These are phyloP conservation scores for Wickerhamomyces sydowiorum DNA, from an alignment of 805 yeast genomes.

Conservation along the genomic window DNA sequence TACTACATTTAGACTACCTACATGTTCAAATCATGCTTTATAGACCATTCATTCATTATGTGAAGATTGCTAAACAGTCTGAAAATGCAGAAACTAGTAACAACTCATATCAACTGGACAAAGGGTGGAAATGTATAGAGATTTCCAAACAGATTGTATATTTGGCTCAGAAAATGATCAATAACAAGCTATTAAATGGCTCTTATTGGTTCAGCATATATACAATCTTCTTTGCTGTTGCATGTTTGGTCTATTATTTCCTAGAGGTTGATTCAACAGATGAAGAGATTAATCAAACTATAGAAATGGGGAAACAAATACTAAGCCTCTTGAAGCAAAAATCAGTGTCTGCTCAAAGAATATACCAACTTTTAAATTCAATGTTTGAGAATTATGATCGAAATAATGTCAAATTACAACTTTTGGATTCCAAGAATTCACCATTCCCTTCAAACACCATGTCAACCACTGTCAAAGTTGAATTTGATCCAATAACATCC, in stretches of 20 bases:
- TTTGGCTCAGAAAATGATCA: constrained; percentile 74
- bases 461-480: constrained; percentile 4
- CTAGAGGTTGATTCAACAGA: constrained; percentile 43
- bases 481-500: constrained; percentile 7
- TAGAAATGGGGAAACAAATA: constrained; percentile 73
- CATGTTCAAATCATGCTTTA: constrained; percentile 83
- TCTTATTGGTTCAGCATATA: constrained; percentile 94
- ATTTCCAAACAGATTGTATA: constrained; percentile 78
- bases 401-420: constrained; percentile 48
- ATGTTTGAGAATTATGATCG: constrained; percentile 74
- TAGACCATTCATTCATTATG: constrained; percentile 79
- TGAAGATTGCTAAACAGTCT: constrained; percentile 31
- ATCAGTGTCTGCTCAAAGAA: constrained; percentile 73
- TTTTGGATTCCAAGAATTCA: constrained; percentile 4
- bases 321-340: constrained; percentile 64
- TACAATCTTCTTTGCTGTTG: constrained; percentile 88
- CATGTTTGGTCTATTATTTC: constrained; percentile 73
- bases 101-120: constrained; percentile 44
- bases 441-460: neutral
- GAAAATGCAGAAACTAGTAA: constrained; percentile 38
- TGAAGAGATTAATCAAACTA: constrained; percentile 53
- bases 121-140: constrained; percentile 80
- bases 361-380: constrained; percentile 70
- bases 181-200: constrained; percentile 67
- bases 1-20: constrained; percentile 66